Evolutionary conservation across 352 stramenopile genomes (phyloP).

Genomic region (Phytophthora colocasiae): DNA sequence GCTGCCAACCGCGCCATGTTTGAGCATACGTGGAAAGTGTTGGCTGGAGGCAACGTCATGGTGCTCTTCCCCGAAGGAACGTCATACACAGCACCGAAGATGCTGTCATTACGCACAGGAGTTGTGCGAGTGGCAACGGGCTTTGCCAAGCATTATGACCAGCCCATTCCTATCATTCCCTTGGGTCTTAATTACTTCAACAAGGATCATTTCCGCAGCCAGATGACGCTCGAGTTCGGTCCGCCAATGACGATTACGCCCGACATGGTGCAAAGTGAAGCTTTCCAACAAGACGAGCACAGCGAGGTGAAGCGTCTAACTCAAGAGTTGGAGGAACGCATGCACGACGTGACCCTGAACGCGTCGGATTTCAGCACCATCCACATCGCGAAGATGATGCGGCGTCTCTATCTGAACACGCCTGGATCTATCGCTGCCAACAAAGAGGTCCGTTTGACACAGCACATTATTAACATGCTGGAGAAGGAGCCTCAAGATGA

Average conservation of each 20-base stretch:
- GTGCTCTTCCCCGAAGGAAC: slow-evolving; percentile 83
- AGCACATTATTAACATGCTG: slow-evolving; percentile 81
- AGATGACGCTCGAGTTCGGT: slow-evolving; percentile 79
- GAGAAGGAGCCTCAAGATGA: slow-evolving; percentile 52
- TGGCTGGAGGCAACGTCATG: slow-evolving; percentile 72
- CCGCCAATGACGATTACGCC: slow-evolving; percentile 59
- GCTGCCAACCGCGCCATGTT: slow-evolving; percentile 76
- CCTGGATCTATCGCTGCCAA: slow-evolving; percentile 68
- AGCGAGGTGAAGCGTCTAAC: slow-evolving; percentile 64
- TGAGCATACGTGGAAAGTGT: slow-evolving; percentile 71
- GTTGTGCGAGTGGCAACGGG: slow-evolving; percentile 77
- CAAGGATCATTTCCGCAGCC: slow-evolving; percentile 80
- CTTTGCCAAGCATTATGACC: slow-evolving; percentile 75
- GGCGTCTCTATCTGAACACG: slow-evolving; percentile 72
- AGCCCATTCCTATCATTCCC: slow-evolving; percentile 72
- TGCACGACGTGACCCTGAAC: slow-evolving; percentile 59
- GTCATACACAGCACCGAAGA: slow-evolving; percentile 83
- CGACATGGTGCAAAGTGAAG: slow-evolving; percentile 54
- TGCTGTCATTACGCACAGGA: slow-evolving; percentile 76
- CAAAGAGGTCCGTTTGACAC: slow-evolving; percentile 77
- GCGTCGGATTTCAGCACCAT: slow-evolving; percentile 75
- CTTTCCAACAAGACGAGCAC: slow-evolving; percentile 44
- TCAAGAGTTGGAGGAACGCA: slow-evolving; percentile 48
- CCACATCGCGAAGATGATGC: slow-evolving; percentile 64
- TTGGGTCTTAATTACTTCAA: slow-evolving; percentile 87